phyloP scores from a whole-genome alignment of 768 basidiomycete genomes.

The Coprinopsis sp. region DNA sequence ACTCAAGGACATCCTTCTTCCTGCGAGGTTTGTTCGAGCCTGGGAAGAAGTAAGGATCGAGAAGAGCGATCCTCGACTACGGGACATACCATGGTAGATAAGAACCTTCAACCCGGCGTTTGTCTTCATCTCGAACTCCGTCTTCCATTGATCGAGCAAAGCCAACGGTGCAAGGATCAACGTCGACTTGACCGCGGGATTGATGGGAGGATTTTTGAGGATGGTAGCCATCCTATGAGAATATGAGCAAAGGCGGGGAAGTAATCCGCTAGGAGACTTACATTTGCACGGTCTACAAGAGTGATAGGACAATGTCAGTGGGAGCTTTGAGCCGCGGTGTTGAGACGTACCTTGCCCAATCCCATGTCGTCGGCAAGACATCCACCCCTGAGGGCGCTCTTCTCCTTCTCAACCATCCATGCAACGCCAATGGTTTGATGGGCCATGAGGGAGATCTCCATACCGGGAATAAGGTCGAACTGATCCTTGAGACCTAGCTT shows the following conservation, averaged over 20 bases:
- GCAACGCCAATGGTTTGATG: conserved; percentile 62
- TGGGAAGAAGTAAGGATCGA: neutral
- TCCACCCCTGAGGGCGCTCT: conserved; percentile 38
- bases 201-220: conserved; percentile 44
- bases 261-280: conserved; percentile 14
- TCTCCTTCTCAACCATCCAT: conserved; percentile 57
- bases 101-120: conserved; percentile 42
- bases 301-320: conserved; percentile 1
- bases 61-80: neutral
- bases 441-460: conserved; percentile 60
- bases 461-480: conserved; percentile 48
- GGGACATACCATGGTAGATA: conserved; percentile 57
- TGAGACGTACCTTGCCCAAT: conserved; percentile 47
- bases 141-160: conserved; percentile 62
- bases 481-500: conserved; percentile 48
- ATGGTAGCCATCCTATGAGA: conserved; percentile 52
- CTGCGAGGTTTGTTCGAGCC: conserved; percentile 17
- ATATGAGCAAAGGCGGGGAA: conserved; percentile 6
- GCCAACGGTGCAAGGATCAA: conserved; percentile 66
- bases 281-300: conserved; percentile 45
- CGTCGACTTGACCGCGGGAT: conserved; percentile 54
- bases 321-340: neutral
- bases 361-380: conserved; percentile 56
- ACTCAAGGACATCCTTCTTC: conserved; percentile 44
- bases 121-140: conserved; percentile 56